phyloP scores from a whole-genome alignment of 192 early-diverging fungal species.

The Paraglomus occultum region DNA sequence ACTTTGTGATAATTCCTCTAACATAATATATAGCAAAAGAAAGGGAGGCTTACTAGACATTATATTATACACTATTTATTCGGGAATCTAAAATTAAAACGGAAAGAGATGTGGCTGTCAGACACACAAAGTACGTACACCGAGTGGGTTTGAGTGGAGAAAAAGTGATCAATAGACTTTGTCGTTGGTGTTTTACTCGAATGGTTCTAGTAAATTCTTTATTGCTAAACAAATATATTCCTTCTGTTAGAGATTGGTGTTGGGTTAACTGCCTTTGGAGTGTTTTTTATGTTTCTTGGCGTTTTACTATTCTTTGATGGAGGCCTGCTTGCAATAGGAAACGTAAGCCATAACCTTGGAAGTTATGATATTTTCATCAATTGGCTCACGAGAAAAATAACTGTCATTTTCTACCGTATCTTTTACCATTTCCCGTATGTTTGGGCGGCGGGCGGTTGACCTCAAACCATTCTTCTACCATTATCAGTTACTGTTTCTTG shows the following conservation, averaged over 20 bases:
- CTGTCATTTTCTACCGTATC: background rate
- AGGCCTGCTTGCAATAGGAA: conserved; percentile 93
- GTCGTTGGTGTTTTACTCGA: background rate
- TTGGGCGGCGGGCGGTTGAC: no score
- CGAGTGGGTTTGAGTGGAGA: background rate
- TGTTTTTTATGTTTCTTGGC: conserved; percentile 89
- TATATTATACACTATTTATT: no score
- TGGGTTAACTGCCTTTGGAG: conserved; percentile 88
- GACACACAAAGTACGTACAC: conserved; percentile 67
- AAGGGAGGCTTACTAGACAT: no score
- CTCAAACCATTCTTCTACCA: conserved; percentile 20
- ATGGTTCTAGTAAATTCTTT: background rate
- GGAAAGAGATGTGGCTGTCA: conserved; percentile 60
- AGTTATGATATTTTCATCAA: background rate
- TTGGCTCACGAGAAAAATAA: background rate
- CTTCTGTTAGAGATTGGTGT: conserved; percentile 78
- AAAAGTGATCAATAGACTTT: background rate
- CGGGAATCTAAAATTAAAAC: no score
- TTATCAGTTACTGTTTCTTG: conserved; percentile 81
- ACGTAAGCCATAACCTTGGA: conserved; percentile 55
- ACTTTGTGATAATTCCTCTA: no score
- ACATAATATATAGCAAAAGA: no score
- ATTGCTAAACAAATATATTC: background rate
- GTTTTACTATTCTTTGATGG: conserved; percentile 95
- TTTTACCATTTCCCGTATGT: background rate